Evolutionary conservation across 2,329 filamentous ascomycete genomes (phyloP).

Genomic region (Claviceps sp.): DNA sequence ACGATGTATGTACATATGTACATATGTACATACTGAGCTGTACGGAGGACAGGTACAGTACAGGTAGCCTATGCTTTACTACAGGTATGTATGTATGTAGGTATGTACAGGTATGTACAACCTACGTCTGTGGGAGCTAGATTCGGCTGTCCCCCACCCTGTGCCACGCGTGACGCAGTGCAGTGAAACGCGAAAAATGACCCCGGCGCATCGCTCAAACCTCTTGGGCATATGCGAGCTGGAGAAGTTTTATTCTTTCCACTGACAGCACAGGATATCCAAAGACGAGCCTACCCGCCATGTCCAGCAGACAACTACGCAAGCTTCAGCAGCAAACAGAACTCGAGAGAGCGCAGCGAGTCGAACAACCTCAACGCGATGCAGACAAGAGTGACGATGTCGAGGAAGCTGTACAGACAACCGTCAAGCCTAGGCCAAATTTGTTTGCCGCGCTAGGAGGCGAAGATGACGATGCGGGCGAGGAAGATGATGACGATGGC

Average conservation of each 20-base stretch:
- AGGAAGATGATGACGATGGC: constrained; percentile 12
- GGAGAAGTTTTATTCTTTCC: background rate
- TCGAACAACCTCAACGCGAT: constrained; percentile 4
- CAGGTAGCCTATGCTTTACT: too few relatives aligned
- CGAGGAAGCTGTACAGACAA: constrained; percentile 16
- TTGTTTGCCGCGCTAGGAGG: constrained; percentile 40
- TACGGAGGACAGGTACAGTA: too few relatives aligned
- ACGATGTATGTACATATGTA: too few relatives aligned
- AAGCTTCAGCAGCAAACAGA: constrained; percentile 39
- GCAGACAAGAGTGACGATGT: constrained; percentile 18
- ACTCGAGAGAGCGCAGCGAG: constrained; percentile 18
- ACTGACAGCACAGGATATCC: too few relatives aligned
- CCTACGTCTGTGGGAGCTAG: too few relatives aligned
- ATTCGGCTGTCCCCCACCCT: too few relatives aligned
- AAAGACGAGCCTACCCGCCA: constrained; percentile 10
- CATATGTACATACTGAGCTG: too few relatives aligned
- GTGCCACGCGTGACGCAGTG: too few relatives aligned
- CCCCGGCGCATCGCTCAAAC: background rate
- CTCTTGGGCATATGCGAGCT: background rate
- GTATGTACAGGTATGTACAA: too few relatives aligned
- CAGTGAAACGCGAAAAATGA: too few relatives aligned
- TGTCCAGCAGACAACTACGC: constrained; percentile 39
- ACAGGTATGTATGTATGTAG: too few relatives aligned
- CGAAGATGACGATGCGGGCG: constrained; percentile 26
- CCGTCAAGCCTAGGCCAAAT: constrained; percentile 27